Conservation (phyloP, 2,329 filamentous ascomycete species). For the Monilinia aucupariae region DNA sequence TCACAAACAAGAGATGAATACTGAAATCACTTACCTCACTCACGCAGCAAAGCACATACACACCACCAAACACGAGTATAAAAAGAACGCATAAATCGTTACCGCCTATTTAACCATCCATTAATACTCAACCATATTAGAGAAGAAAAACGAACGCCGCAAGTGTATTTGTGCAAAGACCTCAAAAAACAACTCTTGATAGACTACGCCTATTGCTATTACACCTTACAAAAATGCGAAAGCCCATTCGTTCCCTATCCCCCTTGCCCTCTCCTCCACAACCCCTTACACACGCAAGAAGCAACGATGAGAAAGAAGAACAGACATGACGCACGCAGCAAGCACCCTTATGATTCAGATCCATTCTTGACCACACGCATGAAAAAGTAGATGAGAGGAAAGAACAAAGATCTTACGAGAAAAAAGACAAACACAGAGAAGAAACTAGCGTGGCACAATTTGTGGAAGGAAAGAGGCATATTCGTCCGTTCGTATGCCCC, state of each 20-base stretch:
- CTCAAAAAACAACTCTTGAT: conserved; percentile 23
- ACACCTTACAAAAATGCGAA: conserved; percentile 37
- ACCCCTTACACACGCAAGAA: conserved; percentile 13
- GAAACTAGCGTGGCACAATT: conserved; percentile 33
- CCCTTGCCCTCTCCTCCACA: conserved; percentile 28
- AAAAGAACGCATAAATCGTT: conserved; percentile 3
- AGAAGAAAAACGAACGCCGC: conserved; percentile 13
- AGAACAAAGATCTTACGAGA: conserved; percentile 34
- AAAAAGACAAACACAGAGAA: conserved; percentile 31
- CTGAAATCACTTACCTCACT: neutral
- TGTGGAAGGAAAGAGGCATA: conserved; percentile 21
- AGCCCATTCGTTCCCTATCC: conserved; percentile 21
- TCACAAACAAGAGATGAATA: neutral
- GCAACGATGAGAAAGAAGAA: conserved; percentile 30
- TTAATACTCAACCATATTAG: conserved; percentile 13
- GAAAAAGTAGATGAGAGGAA: conserved; percentile 28
- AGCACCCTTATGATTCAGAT: conserved; percentile 32
- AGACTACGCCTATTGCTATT: conserved; percentile 39
- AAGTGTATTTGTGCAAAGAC: conserved; percentile 14
- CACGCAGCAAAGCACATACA: neutral
- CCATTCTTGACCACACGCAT: conserved; percentile 28
- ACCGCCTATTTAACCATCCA: conserved; percentile 8
- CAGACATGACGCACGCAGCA: conserved; percentile 20
- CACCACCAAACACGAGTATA: neutral
- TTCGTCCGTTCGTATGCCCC: conserved; percentile 28